Evolutionary conservation across 441 rosid genomes (phyloP), one percentile per base, ranked within the genome.

Genomic region (Corymbia citriodora): DNA sequence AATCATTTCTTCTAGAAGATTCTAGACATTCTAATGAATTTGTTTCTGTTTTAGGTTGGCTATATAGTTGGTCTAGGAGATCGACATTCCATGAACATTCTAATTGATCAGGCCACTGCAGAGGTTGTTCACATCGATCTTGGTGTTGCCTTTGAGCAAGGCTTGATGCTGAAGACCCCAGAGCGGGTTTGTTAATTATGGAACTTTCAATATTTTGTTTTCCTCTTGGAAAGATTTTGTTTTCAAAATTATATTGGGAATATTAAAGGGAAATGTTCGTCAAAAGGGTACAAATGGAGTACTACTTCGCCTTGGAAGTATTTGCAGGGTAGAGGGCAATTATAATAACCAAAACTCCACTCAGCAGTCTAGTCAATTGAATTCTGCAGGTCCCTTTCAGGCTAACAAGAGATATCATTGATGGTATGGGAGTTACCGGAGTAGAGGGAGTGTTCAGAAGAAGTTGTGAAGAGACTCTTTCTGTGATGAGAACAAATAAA

Each of bases 71-170:
- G 99, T 90, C 99, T 98, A 87, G 99, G 99, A 89, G 99, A 98
- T 92, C 96, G 99, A 85, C 99, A 98, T 94, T 93, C 99, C 87
- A 95, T 95, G 98, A 98, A 98, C 94, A 96, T 98, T 90, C 93
- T 97, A 93, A 97, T 98, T 82, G 99, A 98, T 94, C 99, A 98
- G 94, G 96, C 96, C 87, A 96, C 98, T 54, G 99, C 99, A 91
- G 99, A 97, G 96, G 99, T 98, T 93, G 96, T 98, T 91, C 99
- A 98, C 94, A 97, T 98, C 89, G 99, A 98, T 95, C 99, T 98
- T 91, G 99, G 99, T 92, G 99, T 98, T 92, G 99, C 99, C 55
- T 98, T 98, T 93, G 99, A 98, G 91, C 99, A 98, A 94, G 99
- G 99, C 90, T 92, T 98, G 94, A 97, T 96, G 99, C 99, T 98